Conservation (phyloP, 139 green algal species). For the Dunaliella primolecta region DNA sequence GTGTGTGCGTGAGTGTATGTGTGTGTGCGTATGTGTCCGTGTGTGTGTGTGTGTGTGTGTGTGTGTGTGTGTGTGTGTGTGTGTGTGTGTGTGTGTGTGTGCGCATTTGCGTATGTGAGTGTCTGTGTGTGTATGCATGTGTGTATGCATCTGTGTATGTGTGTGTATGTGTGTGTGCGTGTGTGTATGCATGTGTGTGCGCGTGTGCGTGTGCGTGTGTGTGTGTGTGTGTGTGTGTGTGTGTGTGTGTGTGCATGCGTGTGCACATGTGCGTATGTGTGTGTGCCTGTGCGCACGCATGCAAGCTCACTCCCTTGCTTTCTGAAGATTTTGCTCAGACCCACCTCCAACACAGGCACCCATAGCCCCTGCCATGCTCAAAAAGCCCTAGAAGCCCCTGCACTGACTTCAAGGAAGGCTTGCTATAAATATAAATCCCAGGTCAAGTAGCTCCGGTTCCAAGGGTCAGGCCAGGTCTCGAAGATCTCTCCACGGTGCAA, state of each 20-base stretch:
- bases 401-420: too few species aligned
- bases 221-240: too few species aligned
- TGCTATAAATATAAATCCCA: too few species aligned
- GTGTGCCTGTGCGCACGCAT: background rate
- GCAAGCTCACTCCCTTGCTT: too few species aligned
- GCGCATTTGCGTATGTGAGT: too few species aligned
- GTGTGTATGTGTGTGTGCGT: background rate
- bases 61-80: background rate
- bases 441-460: too few species aligned
- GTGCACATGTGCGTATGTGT: background rate
- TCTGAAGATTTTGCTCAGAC: too few species aligned
- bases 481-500: too few species aligned
- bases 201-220: background rate
- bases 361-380: background rate
- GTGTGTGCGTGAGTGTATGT: background rate
- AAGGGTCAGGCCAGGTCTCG: too few species aligned
- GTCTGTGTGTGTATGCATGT: background rate
- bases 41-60: background rate
- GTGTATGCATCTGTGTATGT: too few species aligned
- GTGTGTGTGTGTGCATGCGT: background rate
- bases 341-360: background rate
- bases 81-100: background rate
- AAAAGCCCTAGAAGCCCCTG: too few species aligned
- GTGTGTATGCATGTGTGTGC: background rate
- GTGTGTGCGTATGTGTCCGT: background rate